Percentiles rank a stretch among this genome's conserved stretches.
phyloP scores from a whole-genome alignment of 768 basidiomycete genomes.

The Hypholoma fasciculare region DNA sequence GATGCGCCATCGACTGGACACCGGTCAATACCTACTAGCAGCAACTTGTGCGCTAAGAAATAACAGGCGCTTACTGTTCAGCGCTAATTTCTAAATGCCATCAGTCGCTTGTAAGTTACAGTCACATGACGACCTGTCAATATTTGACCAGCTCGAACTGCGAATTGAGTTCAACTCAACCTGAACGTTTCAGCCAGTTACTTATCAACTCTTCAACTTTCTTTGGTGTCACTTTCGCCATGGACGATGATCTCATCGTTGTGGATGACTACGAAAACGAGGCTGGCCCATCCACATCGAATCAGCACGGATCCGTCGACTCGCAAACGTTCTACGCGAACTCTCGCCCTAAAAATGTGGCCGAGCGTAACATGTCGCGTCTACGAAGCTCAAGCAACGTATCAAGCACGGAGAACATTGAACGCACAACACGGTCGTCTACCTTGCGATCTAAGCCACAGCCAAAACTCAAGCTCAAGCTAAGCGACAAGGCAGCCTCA shows the following conservation, averaged over 20 bases:
- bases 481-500: conserved; percentile 80
- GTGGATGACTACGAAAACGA: conserved; percentile 55
- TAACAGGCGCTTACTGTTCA: too few species aligned
- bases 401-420: conserved; percentile 31
- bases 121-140: too few species aligned
- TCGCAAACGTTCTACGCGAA: conserved; percentile 14
- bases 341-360: conserved; percentile 24
- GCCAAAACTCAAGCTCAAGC: conserved; percentile 86
- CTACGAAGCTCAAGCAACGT: conserved; percentile 33
- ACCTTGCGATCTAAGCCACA: conserved; percentile 47
- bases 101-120: too few species aligned
- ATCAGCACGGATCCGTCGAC: conserved; percentile 12
- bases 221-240: conserved; percentile 17
- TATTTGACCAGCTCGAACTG: too few species aligned
- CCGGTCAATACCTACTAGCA: too few species aligned
- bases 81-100: too few species aligned
- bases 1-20: too few species aligned
- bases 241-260: conserved; percentile 65
- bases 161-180: too few species aligned
- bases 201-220: too few species aligned
- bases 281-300: conserved; percentile 33
- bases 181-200: too few species aligned
- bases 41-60: too few species aligned
- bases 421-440: conserved; percentile 61
- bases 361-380: conserved; percentile 29